Conservation (phyloP, 306 rosid species). For the Ammopiptanthus mongolicus region DNA sequence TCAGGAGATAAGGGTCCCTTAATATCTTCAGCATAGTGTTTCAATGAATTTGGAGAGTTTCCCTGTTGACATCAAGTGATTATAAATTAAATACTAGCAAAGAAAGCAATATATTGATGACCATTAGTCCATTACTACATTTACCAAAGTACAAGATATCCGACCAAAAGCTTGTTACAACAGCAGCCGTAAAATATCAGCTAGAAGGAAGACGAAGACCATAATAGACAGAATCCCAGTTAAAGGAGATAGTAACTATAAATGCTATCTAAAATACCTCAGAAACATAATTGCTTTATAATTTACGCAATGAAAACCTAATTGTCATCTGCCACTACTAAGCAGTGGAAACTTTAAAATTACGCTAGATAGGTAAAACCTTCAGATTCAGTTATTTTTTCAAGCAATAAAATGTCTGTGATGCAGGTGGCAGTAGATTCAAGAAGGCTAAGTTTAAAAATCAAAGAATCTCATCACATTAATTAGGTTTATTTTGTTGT, state of each 20-base stretch:
- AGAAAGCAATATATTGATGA: not conserved
- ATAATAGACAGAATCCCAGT: not conserved
- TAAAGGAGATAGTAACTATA: not conserved
- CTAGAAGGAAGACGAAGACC: not conserved
- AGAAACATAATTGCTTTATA: not conserved
- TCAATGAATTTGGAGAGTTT: slow-evolving; percentile 59
- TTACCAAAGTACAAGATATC: not conserved
- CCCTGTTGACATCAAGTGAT: slow-evolving; percentile 41
- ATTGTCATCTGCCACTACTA: not conserved
- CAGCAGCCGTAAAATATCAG: not conserved
- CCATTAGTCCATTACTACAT: not conserved
- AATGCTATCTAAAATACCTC: not conserved
- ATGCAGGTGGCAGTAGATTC: not conserved
- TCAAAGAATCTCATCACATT: not conserved
- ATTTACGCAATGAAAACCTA: not conserved
- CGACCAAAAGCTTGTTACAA: not conserved
- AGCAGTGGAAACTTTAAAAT: not conserved
- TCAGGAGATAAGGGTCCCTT: slow-evolving; percentile 68
- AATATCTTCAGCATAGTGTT: slow-evolving; percentile 56
- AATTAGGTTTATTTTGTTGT: not conserved
- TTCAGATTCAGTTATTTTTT: slow-evolving; percentile 7
- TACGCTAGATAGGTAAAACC: slow-evolving; percentile 4
- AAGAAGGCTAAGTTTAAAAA: not conserved
- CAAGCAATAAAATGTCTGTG: not conserved
- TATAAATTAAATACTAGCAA: slow-evolving; percentile 16